Base-by-base conservation (phyloP, 352 stramenopile genomes). In the Phytophthora vignae region DNA sequence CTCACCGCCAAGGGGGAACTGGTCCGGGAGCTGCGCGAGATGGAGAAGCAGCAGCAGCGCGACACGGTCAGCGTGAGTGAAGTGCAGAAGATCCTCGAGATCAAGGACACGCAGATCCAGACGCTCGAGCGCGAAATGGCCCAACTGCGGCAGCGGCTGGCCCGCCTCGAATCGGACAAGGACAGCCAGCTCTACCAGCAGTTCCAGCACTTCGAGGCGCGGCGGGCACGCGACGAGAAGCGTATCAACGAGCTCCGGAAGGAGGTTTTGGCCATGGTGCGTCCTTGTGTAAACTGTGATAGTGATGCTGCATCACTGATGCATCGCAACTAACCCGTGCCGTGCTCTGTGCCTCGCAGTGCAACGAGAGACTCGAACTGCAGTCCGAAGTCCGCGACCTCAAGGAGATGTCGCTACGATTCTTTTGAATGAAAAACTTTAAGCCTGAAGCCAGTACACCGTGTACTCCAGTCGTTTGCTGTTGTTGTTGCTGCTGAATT, bases 141-240 rank as follows among this genome's bases (percentile, higher is more conserved):
- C 7, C 77, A 77, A 29, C 76, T 92, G 19, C 77, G 87, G 40
- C 61, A 81, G 53, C 74, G 77, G 2, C 53, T 90, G 55, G 19
- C 70, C 38, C 73, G 75, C n/a, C 76, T 86, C 27, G 73, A 87
- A 49, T 60, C 71, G 10, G 82, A 90, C 68, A 84, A 87, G 25
- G 79, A 90, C 66, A 90, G 79, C 48, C 75, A 90, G 42, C 69
- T 90, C n/a, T 73, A 85, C 42, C 75, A 86, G 53, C 77, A 90
- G 55, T 77, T 76, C 49, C 69, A 74, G 9, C 75, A 90, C 61
- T 82, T 82, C 25, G 71, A 81, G 33, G 61, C 71, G 36, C 67
- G 74, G 2, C 83, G 85, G 15, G 77, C 78, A 27, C 77, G 78
- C 15, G 84, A 92, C 49, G 81, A 87, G 29, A 72, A 85, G 21